Evolutionary conservation across 345 rosid genomes (phyloP).

Genomic region (Aquilaria malaccensis): DNA sequence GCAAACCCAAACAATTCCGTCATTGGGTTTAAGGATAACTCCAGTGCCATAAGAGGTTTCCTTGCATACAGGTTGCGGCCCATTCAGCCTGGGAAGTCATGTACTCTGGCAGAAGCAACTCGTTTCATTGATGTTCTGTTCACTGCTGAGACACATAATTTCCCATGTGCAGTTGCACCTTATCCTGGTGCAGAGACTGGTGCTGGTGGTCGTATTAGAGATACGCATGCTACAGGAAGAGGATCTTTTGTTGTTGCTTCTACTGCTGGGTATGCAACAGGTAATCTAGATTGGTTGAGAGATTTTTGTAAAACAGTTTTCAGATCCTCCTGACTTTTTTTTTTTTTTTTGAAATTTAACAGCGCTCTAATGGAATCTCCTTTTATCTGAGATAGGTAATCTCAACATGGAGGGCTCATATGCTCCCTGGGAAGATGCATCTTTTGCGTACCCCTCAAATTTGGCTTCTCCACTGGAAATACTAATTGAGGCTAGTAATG

Average conservation of each 20-base stretch:
- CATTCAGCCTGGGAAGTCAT: constrained; percentile 54
- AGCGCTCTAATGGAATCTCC: no score
- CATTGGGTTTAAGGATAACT: constrained; percentile 90
- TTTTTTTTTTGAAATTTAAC: no score
- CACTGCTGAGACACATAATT: constrained; percentile 95
- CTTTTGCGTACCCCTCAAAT: constrained; percentile 69
- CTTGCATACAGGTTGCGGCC: constrained; percentile 64
- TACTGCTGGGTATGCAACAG: constrained; percentile 87
- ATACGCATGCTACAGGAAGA: constrained; percentile 95
- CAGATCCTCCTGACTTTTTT: no score
- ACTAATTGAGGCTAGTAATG: constrained; percentile 86
- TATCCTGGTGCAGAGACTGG: constrained; percentile 99
- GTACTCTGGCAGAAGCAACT: constrained; percentile 39
- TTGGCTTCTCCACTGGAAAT: constrained; percentile 87
- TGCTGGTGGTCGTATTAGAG: constrained; percentile 95
- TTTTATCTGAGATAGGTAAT: constrained; percentile 53
- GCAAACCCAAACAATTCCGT: constrained; percentile 80
- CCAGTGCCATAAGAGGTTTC: constrained; percentile 92
- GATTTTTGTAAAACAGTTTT: no score
- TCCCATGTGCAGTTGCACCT: constrained; percentile 99
- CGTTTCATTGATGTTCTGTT: constrained; percentile 75
- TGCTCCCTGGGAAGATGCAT: constrained; percentile 89
- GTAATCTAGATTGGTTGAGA: constrained; percentile 25
- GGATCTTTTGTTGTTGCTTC: constrained; percentile 88
- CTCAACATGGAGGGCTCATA: constrained; percentile 67